Conservation (phyloP, 139 green algal genomes). For the Microglena sp. region DNA sequence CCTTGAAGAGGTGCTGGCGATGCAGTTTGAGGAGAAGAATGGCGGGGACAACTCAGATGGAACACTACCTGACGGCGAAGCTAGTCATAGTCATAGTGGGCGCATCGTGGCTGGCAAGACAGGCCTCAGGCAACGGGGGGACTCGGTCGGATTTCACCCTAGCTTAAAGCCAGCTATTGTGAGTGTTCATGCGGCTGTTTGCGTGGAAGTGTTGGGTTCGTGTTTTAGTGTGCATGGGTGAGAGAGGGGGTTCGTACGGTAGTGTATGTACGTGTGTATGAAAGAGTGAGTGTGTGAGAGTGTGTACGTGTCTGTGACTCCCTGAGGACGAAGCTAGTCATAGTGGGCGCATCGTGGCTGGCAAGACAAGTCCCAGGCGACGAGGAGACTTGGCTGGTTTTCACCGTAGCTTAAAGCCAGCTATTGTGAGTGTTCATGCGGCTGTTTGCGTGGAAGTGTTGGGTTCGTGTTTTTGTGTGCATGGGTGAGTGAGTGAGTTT, state of each 20-base stretch:
- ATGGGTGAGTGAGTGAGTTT: not conserved
- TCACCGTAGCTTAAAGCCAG: too few relatives aligned
- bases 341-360: not conserved
- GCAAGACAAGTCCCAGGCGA: not conserved
- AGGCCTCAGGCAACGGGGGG: not conserved
- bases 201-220: not conserved
- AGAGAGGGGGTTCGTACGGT: not conserved
- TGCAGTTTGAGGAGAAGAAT: conserved; percentile 8
- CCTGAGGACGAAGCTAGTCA: not conserved
- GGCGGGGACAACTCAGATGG: not conserved
- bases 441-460: not conserved
- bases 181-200: not conserved
- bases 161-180: not conserved
- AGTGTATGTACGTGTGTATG: not conserved
- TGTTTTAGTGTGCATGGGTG: not conserved
- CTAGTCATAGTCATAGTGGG: not conserved
- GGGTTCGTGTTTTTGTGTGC: not conserved
- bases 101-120: not conserved
- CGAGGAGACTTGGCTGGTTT: too few relatives aligned
- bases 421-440: not conserved
- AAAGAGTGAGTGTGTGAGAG: not conserved
- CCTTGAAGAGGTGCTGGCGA: conserved; percentile 52
- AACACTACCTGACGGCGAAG: not conserved
- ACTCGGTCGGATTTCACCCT: not conserved
- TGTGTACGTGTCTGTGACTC: not conserved